Conservation (phyloP, 805 yeast species). For the Kregervanrija delftensis region DNA sequence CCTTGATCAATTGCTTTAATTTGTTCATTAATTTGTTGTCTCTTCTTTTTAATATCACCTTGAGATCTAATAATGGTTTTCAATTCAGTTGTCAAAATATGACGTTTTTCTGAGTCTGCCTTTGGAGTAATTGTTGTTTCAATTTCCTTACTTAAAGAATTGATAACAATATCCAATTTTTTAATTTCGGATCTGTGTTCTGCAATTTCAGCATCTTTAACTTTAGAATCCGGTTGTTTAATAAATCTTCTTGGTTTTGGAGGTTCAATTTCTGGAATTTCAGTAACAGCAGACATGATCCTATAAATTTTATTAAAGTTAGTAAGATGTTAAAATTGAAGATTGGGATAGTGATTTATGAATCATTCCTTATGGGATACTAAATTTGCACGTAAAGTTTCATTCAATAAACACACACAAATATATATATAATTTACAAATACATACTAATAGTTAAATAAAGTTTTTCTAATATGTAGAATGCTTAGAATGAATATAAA, state of each 20-base stretch:
- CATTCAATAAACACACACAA: too few species aligned
- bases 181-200: constrained; percentile 55
- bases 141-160: constrained; percentile 47
- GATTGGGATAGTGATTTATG: too few species aligned
- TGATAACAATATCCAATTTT: constrained; percentile 49
- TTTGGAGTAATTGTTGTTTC: constrained; percentile 46
- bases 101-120: constrained; percentile 45
- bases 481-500: too few species aligned
- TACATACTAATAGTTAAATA: too few species aligned
- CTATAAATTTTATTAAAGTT: too few species aligned
- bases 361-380: too few species aligned
- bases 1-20: constrained; percentile 62
- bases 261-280: constrained; percentile 15
- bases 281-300: constrained; percentile 5
- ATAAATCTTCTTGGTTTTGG: constrained; percentile 42
- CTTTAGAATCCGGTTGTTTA: constrained; percentile 69
- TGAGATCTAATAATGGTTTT: constrained; percentile 37
- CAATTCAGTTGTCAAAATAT: constrained; percentile 38
- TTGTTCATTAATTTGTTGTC: constrained; percentile 43
- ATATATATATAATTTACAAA: too few species aligned
- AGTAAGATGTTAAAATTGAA: too few species aligned
- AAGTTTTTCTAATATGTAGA: too few species aligned
- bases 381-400: too few species aligned
- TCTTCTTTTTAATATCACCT: constrained; percentile 27
- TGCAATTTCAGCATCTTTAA: constrained; percentile 51